Percentiles rank a stretch among this genome's conserved stretches.
Evolutionary conservation across 495 filamentous ascomycete species (phyloP).

Genomic region (Talaromyces borbonicus): DNA sequence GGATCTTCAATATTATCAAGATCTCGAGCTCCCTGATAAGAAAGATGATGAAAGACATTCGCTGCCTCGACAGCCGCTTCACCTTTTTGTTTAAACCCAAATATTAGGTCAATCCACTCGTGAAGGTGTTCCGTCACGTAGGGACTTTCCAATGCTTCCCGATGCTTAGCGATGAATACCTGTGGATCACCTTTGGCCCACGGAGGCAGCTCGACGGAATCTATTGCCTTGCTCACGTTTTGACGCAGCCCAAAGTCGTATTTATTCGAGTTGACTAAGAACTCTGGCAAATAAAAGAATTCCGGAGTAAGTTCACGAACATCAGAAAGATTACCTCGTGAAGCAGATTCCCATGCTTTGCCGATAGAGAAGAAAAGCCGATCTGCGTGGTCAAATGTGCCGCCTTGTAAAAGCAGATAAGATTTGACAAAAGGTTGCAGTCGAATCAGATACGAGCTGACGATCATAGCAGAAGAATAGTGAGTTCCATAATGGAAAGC

Average conservation of each 20-base stretch:
- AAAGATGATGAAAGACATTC: slow-evolving; percentile 93
- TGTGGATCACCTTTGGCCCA: slow-evolving; percentile 97
- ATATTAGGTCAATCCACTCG: slow-evolving; percentile 92
- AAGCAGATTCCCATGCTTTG: slow-evolving; percentile 85
- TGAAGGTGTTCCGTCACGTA: slow-evolving; percentile 87
- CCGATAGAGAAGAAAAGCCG: slow-evolving; percentile 89
- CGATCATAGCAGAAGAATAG: slow-evolving; percentile 98
- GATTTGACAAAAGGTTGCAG: slow-evolving; percentile 94
- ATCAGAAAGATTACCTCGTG: slow-evolving; percentile 81
- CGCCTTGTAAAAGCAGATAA: slow-evolving; percentile 92
- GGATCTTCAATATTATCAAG: slow-evolving; percentile 86
- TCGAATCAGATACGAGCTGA: slow-evolving; percentile 89
- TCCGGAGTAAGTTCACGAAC: slow-evolving; percentile 91
- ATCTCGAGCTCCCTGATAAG: slow-evolving; percentile 88
- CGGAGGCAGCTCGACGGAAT: slow-evolving; percentile 76
- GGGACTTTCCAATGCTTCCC: slow-evolving; percentile 88
- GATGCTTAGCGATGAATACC: slow-evolving; percentile 88
- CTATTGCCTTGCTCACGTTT: slow-evolving; percentile 64
- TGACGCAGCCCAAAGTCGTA: slow-evolving; percentile 90
- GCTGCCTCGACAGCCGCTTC: slow-evolving; percentile 84
- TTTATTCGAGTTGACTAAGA: slow-evolving; percentile 79
- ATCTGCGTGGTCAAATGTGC: slow-evolving; percentile 93
- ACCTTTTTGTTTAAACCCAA: slow-evolving; percentile 90
- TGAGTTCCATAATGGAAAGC: slow-evolving; percentile 98
- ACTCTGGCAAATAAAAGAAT: slow-evolving; percentile 94